These are phyloP conservation scores for Saccharum spontaneum DNA, from an alignment of 176 grass and related monocot species.

Conservation along the genomic window DNA sequence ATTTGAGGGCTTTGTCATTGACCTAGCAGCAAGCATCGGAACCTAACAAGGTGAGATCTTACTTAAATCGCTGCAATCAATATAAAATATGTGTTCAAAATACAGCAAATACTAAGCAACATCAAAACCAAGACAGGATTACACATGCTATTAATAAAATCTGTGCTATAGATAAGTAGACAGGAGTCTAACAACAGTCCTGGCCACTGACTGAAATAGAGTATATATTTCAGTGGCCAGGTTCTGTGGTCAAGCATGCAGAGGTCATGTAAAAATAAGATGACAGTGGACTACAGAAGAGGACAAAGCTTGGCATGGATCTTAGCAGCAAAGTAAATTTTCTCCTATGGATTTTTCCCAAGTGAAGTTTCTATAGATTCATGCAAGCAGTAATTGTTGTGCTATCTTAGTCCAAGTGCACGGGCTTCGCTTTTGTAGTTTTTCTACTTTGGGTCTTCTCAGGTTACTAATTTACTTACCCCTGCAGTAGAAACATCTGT, in stretches of 20 bases:
- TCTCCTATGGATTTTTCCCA: too few relatives aligned
- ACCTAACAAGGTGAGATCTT: conserved; percentile 5
- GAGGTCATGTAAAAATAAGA: not conserved
- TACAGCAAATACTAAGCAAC: conserved; percentile 6
- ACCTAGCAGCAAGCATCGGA: conserved; percentile 15
- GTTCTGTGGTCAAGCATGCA: conserved; percentile 11
- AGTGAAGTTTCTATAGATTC: too few relatives aligned
- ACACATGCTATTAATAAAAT: too few relatives aligned
- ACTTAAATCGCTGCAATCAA: not conserved
- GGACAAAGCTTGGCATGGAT: conserved; percentile 4
- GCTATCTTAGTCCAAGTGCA: too few relatives aligned
- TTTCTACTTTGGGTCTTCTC: too few relatives aligned
- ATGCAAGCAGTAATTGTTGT: too few relatives aligned
- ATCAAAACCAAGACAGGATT: conserved; percentile 17
- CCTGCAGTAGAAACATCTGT: too few relatives aligned
- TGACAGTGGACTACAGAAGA: conserved; percentile 16
- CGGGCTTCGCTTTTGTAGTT: too few relatives aligned
- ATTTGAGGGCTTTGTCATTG: conserved; percentile 25
- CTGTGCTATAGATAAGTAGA: not conserved
- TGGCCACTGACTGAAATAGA: conserved; percentile 24
- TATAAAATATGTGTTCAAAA: not conserved
- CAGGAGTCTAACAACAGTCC: conserved; percentile 34
- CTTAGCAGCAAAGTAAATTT: too few relatives aligned
- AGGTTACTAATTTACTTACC: too few relatives aligned
- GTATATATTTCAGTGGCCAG: conserved; percentile 34